Conservation (phyloP, 345 rosid species). For the rapeseed (Brassica napus) region DNA sequence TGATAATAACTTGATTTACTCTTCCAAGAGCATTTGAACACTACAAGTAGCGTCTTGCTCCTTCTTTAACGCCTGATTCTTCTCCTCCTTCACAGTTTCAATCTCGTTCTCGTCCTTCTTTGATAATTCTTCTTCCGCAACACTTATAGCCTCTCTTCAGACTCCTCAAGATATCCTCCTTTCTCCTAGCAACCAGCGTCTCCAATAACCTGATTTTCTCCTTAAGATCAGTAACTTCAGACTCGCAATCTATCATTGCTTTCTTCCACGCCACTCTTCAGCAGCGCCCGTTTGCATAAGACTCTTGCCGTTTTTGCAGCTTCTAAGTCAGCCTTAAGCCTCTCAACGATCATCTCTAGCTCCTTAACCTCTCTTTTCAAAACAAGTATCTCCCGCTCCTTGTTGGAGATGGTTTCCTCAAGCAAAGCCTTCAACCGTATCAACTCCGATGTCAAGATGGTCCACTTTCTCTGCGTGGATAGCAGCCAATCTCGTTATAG, state of each 20-base stretch:
- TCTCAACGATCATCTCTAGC: too few species aligned
- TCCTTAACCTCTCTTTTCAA: too few species aligned
- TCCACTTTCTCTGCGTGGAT: too few species aligned
- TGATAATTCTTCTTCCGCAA: constrained; percentile 55
- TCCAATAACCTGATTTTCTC: constrained; percentile 49
- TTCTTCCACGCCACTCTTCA: constrained; percentile 39
- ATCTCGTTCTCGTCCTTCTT: constrained; percentile 49
- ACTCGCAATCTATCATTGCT: constrained; percentile 63
- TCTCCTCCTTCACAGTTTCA: constrained; percentile 65
- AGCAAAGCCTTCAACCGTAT: too few species aligned
- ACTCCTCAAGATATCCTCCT: constrained; percentile 56
- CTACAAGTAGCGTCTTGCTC: constrained; percentile 82
- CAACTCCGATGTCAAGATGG: too few species aligned
- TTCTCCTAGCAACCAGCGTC: constrained; percentile 56
- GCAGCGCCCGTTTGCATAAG: too few species aligned
- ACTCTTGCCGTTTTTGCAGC: too few species aligned
- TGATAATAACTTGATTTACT: constrained; percentile 64
- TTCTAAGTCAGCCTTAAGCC: too few species aligned
- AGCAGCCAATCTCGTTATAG: too few species aligned
- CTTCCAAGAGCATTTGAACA: constrained; percentile 65
- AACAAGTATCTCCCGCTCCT: too few species aligned
- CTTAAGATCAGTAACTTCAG: constrained; percentile 45
- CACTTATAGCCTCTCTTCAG: constrained; percentile 43
- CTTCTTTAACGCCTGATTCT: constrained; percentile 47
- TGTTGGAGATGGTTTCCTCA: too few species aligned